Percentiles rank a stretch among this genome's conserved stretches.
These are phyloP conservation scores for Camellia japonica DNA, from an alignment of 148 eudicot genomes.

Conservation along the genomic window DNA sequence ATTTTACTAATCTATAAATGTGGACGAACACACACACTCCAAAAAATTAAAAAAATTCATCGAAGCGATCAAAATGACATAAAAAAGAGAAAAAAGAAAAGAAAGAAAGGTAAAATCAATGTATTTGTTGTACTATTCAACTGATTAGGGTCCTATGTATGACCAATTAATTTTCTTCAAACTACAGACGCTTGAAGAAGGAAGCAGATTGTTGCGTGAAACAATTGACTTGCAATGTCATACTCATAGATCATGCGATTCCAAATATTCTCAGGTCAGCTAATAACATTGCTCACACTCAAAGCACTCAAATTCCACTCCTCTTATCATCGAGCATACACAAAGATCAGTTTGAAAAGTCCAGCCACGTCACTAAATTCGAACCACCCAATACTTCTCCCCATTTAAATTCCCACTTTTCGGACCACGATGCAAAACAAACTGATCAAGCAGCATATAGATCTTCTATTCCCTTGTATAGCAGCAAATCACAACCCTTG, in stretches of 20 bases:
- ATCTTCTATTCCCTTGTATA: background rate
- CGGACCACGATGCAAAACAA: background rate
- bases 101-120: too few relatives aligned
- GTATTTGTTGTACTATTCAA: too few relatives aligned
- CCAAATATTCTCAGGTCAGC: conserved; percentile 16
- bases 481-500: conserved; percentile 12
- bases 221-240: conserved; percentile 14
- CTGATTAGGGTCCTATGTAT: too few relatives aligned
- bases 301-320: background rate
- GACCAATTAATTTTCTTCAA: background rate
- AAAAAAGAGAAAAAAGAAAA: too few relatives aligned
- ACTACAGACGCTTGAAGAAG: conserved; percentile 19
- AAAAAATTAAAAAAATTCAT: too few relatives aligned
- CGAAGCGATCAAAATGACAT: too few relatives aligned
- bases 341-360: background rate
- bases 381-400: background rate
- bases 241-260: conserved; percentile 19
- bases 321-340: background rate
- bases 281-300: background rate
- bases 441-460: background rate
- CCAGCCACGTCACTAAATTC: background rate
- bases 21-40: too few relatives aligned
- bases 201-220: conserved; percentile 16
- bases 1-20: too few relatives aligned
- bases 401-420: background rate